Evolutionary conservation across 495 filamentous ascomycete species (phyloP).

Genomic region (Viridothelium virens): DNA sequence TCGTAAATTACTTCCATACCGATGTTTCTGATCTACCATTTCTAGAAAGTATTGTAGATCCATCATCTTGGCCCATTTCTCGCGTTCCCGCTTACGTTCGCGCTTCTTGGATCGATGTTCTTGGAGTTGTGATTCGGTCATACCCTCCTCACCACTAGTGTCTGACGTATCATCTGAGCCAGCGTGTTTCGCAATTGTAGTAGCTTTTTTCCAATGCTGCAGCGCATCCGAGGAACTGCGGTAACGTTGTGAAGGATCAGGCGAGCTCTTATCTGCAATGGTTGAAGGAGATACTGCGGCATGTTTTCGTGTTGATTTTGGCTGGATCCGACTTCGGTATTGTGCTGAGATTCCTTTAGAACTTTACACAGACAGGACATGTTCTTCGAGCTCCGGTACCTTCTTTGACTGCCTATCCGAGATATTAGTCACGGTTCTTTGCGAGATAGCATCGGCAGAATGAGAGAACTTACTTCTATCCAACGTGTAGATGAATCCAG

Average conservation of each 20-base stretch:
- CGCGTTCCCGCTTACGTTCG: slow-evolving; percentile 40
- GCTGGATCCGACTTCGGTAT: slow-evolving; percentile 29
- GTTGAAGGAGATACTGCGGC: neutral
- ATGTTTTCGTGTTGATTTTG: slow-evolving; percentile 24
- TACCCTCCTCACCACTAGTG: slow-evolving; percentile 34
- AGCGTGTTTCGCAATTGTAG: slow-evolving; percentile 61
- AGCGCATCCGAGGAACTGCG: slow-evolving; percentile 41
- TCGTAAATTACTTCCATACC: slow-evolving; percentile 78
- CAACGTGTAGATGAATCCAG: slow-evolving; percentile 62
- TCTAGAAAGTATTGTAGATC: slow-evolving; percentile 86
- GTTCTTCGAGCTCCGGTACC: slow-evolving; percentile 18
- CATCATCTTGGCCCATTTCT: slow-evolving; percentile 65
- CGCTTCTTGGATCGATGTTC: slow-evolving; percentile 32
- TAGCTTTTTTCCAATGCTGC: slow-evolving; percentile 66
- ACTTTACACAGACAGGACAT: too few relatives aligned
- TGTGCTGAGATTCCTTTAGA: slow-evolving; percentile 25
- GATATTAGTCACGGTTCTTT: neutral
- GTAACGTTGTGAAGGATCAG: neutral
- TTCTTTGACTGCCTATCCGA: slow-evolving; percentile 33
- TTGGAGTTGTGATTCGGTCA: slow-evolving; percentile 28
- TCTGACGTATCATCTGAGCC: slow-evolving; percentile 47
- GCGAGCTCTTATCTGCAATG: neutral
- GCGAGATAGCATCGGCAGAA: slow-evolving; percentile 9
- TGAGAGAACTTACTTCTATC: slow-evolving; percentile 46
- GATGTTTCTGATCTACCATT: slow-evolving; percentile 73